Base-by-base conservation (phyloP, 306 rosid species). In the Prosopis cineraria region DNA sequence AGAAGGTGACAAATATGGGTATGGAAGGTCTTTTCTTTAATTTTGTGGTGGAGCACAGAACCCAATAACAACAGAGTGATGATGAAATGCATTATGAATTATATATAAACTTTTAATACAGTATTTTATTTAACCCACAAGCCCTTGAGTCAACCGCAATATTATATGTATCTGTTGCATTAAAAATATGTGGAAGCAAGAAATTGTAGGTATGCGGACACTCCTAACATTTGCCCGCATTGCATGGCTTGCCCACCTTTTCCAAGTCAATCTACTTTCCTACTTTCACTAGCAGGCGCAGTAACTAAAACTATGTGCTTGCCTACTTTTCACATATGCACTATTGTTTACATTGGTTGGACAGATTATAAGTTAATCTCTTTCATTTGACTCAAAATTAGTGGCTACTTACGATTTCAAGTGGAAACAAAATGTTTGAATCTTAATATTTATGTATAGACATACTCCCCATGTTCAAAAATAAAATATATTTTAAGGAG, bases 201-300 rank as follows among this genome's bases (percentile, higher is more conserved):
- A 14, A 52, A 56, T 71, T 65, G 80, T 76, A 60, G 81, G 90
- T 87, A 78, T 88, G 89, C 84, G 88, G 77, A 83, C 85, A 83
- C 68, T 74, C 2, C 74, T 62, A 25, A 31, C 72, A 85, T 68
- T 84, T 85, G 40, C 6, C 17, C 6, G 11, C 84, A 76, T 52
- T 92, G 97, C 93, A 90, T 87, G 92, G 91, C 92, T 78, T 76
- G 59, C 77, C 83, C 81, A 74, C 73, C 78, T 83, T 83, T 87
- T 75, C 70, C 17, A 69, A 75, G 69, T 88, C 88, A 75, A 83
- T 79, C 50, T 68, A 64, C 74, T 68, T 74, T 76, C 79, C 60
- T 58, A 81, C 77, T 83, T 64, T 71, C 79, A 75, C 53, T 41
- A 45, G 62, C 65, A n/a, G n/a, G n/a, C n/a, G n/a, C n/a, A 43